Evolutionary conservation across 208 protist species (phyloP).

Genomic region (Leishmania gerbilli): DNA sequence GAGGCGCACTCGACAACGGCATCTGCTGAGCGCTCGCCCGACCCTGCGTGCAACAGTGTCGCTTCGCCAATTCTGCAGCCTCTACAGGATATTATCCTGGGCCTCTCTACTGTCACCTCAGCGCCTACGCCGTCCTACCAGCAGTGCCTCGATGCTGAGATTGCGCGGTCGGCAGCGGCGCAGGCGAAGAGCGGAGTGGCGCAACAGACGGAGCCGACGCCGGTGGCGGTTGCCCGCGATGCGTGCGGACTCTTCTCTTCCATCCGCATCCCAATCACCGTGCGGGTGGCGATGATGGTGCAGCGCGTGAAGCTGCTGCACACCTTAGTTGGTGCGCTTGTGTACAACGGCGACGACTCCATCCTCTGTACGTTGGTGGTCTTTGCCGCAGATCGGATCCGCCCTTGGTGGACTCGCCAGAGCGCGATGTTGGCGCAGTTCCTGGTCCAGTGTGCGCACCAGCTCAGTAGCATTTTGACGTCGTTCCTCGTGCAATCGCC

Average conservation of each 20-base stretch:
- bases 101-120: background rate
- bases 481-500: background rate
- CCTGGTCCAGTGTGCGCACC: constrained; percentile 12
- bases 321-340: constrained; percentile 5
- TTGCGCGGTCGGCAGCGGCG: constrained; percentile 5
- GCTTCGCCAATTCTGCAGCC: constrained; percentile 4
- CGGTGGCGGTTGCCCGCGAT: background rate
- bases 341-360: constrained; percentile 17
- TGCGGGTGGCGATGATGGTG: constrained; percentile 30
- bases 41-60: background rate
- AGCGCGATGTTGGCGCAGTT: constrained; percentile 21
- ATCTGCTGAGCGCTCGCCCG: background rate
- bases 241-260: background rate
- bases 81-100: constrained; percentile 18
- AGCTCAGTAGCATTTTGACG: background rate
- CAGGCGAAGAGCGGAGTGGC: background rate
- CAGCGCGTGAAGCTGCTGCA: constrained; percentile 33
- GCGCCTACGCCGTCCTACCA: constrained; percentile 3
- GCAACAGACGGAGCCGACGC: background rate
- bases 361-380: constrained; percentile 11
- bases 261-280: constrained; percentile 10
- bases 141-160: constrained; percentile 15
- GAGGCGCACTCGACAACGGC: constrained; percentile 4
- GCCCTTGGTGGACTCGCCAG: constrained; percentile 26
- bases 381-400: background rate